Conservation (phyloP, 768 basidiomycete genomes). For the Butyriboletus loyo region DNA sequence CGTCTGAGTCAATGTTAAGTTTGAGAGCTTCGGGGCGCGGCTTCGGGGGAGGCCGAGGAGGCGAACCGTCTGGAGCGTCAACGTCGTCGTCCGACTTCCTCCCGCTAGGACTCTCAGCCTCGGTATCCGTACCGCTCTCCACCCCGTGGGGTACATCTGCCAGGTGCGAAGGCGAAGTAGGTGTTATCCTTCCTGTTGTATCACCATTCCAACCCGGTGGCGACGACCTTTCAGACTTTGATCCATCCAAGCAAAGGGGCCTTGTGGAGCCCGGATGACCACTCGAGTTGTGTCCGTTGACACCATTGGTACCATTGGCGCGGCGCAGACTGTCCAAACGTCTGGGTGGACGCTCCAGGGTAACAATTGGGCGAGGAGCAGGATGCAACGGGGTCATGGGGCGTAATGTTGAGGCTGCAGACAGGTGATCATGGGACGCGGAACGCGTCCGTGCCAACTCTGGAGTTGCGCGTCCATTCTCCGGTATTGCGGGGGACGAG, state of each 20-base stretch:
- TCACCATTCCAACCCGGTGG: conserved; percentile 22
- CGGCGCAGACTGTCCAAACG: conserved; percentile 32
- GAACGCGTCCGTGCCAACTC: conserved; percentile 43
- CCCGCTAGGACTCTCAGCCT: conserved; percentile 49
- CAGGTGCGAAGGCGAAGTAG: conserved; percentile 58
- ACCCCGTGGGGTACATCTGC: conserved; percentile 71
- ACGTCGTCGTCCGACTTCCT: conserved; percentile 27
- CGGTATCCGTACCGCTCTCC: conserved; percentile 74
- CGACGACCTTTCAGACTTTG: conserved; percentile 20
- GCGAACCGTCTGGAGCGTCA: conserved; percentile 21
- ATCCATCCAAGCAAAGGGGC: conserved; percentile 17
- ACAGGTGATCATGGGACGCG: conserved; percentile 30
- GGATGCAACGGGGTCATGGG: conserved; percentile 17
- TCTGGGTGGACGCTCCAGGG: conserved; percentile 35
- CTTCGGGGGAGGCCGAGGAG: conserved; percentile 49
- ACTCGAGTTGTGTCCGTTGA: conserved; percentile 1
- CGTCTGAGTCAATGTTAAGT: conserved; percentile 21
- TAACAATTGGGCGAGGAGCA: conserved; percentile 25
- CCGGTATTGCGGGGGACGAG: conserved; percentile 36
- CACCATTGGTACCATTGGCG: conserved; percentile 6
- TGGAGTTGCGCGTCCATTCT: conserved; percentile 33
- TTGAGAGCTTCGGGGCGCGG: conserved; percentile 29
- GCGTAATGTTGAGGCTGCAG: not conserved
- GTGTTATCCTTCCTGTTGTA: conserved; percentile 24
- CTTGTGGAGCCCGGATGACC: conserved; percentile 5